Base-by-base conservation (phyloP, 23 red algal species). In the Chondrus crispus region DNA sequence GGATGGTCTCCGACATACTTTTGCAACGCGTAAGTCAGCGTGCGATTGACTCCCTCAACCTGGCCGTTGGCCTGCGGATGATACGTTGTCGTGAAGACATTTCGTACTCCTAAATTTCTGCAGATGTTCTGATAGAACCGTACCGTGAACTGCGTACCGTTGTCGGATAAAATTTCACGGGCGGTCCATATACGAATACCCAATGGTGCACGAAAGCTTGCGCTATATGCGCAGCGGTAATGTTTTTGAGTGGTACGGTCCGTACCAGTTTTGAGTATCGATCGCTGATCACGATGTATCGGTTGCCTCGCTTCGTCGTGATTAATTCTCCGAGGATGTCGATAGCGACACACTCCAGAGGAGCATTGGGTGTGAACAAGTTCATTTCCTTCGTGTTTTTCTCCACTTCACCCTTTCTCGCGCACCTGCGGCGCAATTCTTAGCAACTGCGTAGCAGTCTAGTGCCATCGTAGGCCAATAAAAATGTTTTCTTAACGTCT, bases 31-130 rank as follows among this genome's bases (percentile, higher is more conserved):
- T 26, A 26, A 38, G 43, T 66, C 8, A n/a, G 26, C 35, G 60
- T 66, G 20, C 78, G 39, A 52, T 83, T 83, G 78, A 57, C 51
- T 26, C 78, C 30, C 47, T 83, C 45, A 7, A 55, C 13, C 47
- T 82, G 78, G 78, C 10, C 78, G 28, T 82, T 51, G 11, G 1
- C 50, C 78, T 82, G 78, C 4, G 78, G 40, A 52, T 82, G 78
- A 26, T 62, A 60, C 11, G 78, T 82, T 11, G 35, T 49, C 29
- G 46, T 57, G 46, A 62, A 62, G 2, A 62, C 22, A 24, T 84
- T 45, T 11, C 48, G 26, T 26, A 84, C 62, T 28, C 80, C 44
- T 39, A 84, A 51, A 3, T 29, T 57, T 2, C 44, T 55, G 20
- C 45, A 84, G 16, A 84, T 19, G 35, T 38, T 55, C 35, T 62